phyloP scores from a whole-genome alignment of 1,284 basidiomycete genomes.

The Neonothopanus nambi region DNA sequence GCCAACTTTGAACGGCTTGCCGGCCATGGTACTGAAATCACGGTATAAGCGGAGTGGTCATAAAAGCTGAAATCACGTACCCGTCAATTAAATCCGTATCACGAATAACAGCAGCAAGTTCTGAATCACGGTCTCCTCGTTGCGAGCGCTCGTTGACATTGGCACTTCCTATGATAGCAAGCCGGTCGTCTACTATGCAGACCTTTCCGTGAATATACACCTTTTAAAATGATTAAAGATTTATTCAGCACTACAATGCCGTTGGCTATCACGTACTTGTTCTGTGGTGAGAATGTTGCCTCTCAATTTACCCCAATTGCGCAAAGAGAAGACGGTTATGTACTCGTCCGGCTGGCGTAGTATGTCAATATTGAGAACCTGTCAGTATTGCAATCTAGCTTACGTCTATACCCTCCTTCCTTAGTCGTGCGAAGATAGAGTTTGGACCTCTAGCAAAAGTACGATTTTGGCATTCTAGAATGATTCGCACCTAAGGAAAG shows the following conservation, averaged over 20 bases:
- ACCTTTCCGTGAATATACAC: constrained; percentile 91
- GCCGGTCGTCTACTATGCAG: constrained; percentile 94
- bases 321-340: constrained; percentile 88
- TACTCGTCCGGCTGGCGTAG: constrained; percentile 82
- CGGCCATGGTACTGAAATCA: constrained; percentile 82
- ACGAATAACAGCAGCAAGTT: constrained; percentile 88
- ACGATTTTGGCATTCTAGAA: constrained; percentile 91
- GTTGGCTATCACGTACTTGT: constrained; percentile 49
- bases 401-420: constrained; percentile 88
- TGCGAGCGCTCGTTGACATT: constrained; percentile 99
- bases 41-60: constrained; percentile 3
- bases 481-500: constrained; percentile 74
- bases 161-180: constrained; percentile 98
- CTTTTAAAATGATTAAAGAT: constrained; percentile 33
- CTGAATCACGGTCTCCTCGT: constrained; percentile 95
- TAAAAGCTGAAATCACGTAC: constrained; percentile 40
- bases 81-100: constrained; percentile 97
- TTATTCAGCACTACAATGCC: neutral
- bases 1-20: constrained; percentile 93
- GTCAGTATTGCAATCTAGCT: neutral
- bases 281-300: constrained; percentile 88
- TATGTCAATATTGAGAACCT: constrained; percentile 11
- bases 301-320: constrained; percentile 92
- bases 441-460: constrained; percentile 89
- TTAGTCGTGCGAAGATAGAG: constrained; percentile 88